These are phyloP conservation scores for Fistulifera solaris DNA, from an alignment of 108 stramenopile species.

Conservation along the genomic window DNA sequence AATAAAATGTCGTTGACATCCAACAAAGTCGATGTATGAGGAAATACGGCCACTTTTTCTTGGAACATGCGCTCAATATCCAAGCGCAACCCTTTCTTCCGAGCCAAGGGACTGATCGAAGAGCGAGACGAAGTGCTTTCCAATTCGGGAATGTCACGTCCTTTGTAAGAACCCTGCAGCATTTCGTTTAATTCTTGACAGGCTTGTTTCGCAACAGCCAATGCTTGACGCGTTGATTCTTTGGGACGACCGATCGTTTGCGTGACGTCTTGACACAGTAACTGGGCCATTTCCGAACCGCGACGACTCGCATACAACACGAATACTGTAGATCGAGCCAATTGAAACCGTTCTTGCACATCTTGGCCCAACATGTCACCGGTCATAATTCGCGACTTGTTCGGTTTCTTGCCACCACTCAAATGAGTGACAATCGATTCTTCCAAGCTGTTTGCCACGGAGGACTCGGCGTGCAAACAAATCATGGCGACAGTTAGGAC, in stretches of 20 bases:
- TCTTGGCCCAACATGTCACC: constrained; percentile 23
- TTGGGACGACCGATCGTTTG: constrained; percentile 26
- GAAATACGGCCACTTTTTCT: constrained; percentile 53
- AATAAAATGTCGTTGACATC: constrained; percentile 48
- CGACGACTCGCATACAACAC: constrained; percentile 51
- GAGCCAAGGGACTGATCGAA: constrained; percentile 8
- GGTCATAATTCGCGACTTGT: constrained; percentile 14
- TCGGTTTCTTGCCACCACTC: constrained; percentile 19
- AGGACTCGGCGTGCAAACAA: constrained; percentile 65
- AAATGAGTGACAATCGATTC: constrained; percentile 63
- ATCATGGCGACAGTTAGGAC: constrained; percentile 66
- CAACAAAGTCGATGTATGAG: constrained; percentile 40
- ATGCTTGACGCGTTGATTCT: constrained; percentile 28
- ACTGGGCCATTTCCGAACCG: constrained; percentile 43
- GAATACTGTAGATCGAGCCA: constrained; percentile 60
- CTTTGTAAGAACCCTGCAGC: constrained; percentile 58
- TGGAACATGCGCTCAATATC: constrained; percentile 86
- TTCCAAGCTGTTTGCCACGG: constrained; percentile 52
- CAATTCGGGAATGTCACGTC: constrained; percentile 45
- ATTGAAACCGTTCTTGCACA: constrained; percentile 41
- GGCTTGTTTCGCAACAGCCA: constrained; percentile 44
- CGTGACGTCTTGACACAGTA: neutral
- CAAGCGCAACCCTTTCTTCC: constrained; percentile 54
- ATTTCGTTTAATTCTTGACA: constrained; percentile 60
- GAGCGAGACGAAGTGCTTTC: constrained; percentile 1